A percentile compares a stretch with the other conserved stretches of the same genome.
Evolutionary conservation across 345 rosid genomes (phyloP).

Genomic region (Eucalyptus erythrocorys): DNA sequence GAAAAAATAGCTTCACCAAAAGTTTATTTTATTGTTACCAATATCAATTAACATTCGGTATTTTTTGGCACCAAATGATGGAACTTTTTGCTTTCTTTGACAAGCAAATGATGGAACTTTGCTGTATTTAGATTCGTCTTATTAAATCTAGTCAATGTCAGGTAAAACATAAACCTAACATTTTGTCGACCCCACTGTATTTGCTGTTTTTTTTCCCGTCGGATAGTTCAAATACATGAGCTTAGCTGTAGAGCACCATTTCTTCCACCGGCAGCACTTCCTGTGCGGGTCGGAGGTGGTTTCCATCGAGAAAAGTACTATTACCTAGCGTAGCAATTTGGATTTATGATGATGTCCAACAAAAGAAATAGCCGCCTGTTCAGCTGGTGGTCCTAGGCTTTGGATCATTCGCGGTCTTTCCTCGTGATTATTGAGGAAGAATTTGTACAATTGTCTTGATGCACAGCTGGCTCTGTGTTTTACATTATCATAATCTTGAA

Average conservation of each 20-base stretch:
- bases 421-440: neutral
- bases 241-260: neutral
- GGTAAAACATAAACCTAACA: neutral
- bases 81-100: too few species aligned
- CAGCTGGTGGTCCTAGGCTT: neutral
- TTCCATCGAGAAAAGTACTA: neutral
- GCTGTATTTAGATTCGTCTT: neutral
- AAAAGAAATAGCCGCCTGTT: neutral
- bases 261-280: neutral
- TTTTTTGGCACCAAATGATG: neutral
- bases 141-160: neutral
- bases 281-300: neutral
- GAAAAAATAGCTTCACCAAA: neutral
- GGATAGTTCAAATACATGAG: neutral
- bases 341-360: neutral
- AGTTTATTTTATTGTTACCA: neutral
- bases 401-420: neutral
- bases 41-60: fast-evolving
- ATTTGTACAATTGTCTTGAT: neutral
- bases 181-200: neutral
- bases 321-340: neutral
- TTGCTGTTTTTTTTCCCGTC: neutral
- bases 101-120: neutral
- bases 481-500: neutral
- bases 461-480: neutral